A percentile compares a stretch with the other conserved stretches of the same genome.
Conservation (phyloP, 1,284 basidiomycete genomes). For the Fomes fomentarius region DNA sequence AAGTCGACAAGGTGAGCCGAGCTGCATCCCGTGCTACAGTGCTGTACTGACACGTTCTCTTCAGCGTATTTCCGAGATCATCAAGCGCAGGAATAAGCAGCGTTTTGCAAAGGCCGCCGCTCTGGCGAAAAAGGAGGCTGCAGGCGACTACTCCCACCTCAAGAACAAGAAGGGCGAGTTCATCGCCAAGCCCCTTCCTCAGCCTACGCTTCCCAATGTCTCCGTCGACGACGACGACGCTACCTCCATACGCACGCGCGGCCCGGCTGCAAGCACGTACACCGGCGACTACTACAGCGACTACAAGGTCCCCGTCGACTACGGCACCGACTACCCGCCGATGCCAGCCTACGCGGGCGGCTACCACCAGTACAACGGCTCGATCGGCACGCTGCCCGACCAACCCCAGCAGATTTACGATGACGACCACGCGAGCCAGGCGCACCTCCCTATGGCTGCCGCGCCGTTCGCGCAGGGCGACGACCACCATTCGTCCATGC, state of each 20-base stretch:
- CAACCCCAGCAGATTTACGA: conserved; percentile 57
- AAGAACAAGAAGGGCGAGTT: conserved; percentile 93
- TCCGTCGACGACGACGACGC: conserved; percentile 82
- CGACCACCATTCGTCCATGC: conserved; percentile 14
- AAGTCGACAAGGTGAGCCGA: conserved; percentile 87
- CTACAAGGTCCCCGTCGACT: conserved; percentile 40
- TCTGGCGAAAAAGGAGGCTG: conserved; percentile 88
- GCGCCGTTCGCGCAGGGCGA: conserved; percentile 52
- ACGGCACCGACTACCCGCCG: conserved; percentile 49
- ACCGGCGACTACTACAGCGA: conserved; percentile 56
- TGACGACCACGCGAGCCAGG: conserved; percentile 65
- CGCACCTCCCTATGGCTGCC: conserved; percentile 55
- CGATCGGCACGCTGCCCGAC: conserved; percentile 53
- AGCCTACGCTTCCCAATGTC: conserved; percentile 94
- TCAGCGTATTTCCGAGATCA: conserved; percentile 89
- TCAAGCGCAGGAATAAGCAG: conserved; percentile 90
- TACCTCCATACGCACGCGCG: conserved; percentile 60
- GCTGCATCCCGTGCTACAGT: background rate
- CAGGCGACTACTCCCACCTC: conserved; percentile 87
- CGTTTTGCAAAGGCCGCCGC: conserved; percentile 83
- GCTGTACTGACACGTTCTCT: background rate
- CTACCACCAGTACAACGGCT: conserved; percentile 57
- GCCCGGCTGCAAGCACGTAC: conserved; percentile 56
- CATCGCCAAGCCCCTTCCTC: conserved; percentile 83
- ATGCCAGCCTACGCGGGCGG: conserved; percentile 61